Evolutionary conservation across 768 basidiomycete genomes (phyloP).

Genomic region (Pleurotus eryngii): DNA sequence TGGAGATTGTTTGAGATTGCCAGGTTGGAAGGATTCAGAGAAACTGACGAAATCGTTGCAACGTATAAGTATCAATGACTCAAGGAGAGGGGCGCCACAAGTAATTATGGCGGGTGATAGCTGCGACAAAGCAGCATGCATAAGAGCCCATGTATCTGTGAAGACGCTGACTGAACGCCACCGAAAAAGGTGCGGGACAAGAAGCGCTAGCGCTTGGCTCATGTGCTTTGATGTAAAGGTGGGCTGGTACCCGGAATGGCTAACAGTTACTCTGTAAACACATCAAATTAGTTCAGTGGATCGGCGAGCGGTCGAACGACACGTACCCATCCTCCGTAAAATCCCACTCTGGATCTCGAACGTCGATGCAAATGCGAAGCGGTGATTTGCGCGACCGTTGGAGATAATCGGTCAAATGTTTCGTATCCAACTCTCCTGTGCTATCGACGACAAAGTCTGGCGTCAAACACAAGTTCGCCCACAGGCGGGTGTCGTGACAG

Average conservation of each 20-base stretch:
- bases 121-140: constrained; percentile 46
- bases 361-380: constrained; percentile 56
- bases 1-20: constrained; percentile 29
- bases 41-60: constrained; percentile 57
- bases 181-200: constrained; percentile 49
- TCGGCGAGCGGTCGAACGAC: background rate
- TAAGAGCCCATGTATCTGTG: constrained; percentile 56
- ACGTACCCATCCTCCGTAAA: constrained; percentile 48
- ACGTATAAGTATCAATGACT: constrained; percentile 53
- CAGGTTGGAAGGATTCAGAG: constrained; percentile 40
- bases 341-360: constrained; percentile 57
- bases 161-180: constrained; percentile 55
- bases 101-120: constrained; percentile 36
- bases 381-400: constrained; percentile 45
- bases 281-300: constrained; percentile 9
- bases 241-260: constrained; percentile 29
- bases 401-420: constrained; percentile 39
- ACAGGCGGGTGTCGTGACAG: constrained; percentile 47
- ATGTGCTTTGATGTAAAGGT: constrained; percentile 44
- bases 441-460: constrained; percentile 17
- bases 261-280: constrained; percentile 15
- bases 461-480: constrained; percentile 54
- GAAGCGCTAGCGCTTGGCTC: constrained; percentile 37
- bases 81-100: constrained; percentile 38
- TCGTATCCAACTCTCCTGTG: constrained; percentile 26